Evolutionary conservation across 495 filamentous ascomycete genomes (phyloP), one percentile per base, ranked within the genome.

Genomic region (Annulohypoxylon stygium): DNA sequence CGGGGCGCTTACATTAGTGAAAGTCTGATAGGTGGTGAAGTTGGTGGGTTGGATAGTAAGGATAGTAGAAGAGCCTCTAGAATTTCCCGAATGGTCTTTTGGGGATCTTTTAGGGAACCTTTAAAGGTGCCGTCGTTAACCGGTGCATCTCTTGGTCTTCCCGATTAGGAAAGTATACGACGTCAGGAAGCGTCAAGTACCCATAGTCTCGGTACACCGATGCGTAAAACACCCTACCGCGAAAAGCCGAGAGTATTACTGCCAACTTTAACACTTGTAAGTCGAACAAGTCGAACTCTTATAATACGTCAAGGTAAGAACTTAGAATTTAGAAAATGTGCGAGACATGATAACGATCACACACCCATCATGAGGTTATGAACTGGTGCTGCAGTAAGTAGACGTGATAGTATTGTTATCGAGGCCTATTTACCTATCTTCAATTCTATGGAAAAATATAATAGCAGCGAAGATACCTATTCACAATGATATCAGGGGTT

Each of bases 121-220:
- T 48, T 51, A 8, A 33, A 0, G 39, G 26, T 64, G 54, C 70
- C 71, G 71, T 41, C 10, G 55, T 61, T 73, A 73, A 43, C 71
- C 71, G 65, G 65, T 16, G 11, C 47, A 36, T 34, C n/a, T 39
- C 60, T 54, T 68, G 55, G 55, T 54, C 60, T 69, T 69, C 60
- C 67, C 37, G 41, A 73, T 73, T 58, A 55, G 70, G 64, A 39
- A 66, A 73, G 26, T 65, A 53, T 43, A 65, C 71, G 71, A 73
- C 71, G 71, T 73, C 71, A 69, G 47, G 25, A 20, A 33, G 8
- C 65, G 53, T 69, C 66, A 25, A 36, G 37, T 57, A 23, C 61
- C 61, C 71, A 41, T 51, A 41, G 33, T 65, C 26, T 18, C 45
- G 53, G 43, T 37, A 65, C 33, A 60, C 45, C 33, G 41, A 30